Evolutionary conservation across 139 green algal genomes (phyloP).

Genomic region (Micromonas commoda): DNA sequence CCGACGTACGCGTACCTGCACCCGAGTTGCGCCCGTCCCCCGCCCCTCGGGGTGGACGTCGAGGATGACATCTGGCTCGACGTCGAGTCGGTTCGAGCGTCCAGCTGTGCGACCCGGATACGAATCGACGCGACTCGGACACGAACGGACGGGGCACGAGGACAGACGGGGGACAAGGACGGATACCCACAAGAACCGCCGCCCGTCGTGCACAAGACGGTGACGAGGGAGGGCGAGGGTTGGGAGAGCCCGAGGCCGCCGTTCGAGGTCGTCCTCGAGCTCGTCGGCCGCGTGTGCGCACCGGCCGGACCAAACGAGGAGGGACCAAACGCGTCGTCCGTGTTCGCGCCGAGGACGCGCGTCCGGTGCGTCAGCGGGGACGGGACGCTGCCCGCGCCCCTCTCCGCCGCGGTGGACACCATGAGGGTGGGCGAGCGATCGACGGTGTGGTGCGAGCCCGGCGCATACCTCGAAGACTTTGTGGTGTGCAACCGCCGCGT

Average conservation of each 20-base stretch:
- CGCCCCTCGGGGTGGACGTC: no score
- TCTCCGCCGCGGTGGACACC: slow-evolving; percentile 47
- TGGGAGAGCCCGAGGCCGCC: slow-evolving; percentile 70
- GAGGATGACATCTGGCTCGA: no score
- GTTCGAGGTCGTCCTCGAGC: slow-evolving; percentile 46
- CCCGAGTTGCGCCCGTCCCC: no score
- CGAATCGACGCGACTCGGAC: no score
- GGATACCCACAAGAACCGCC: no score
- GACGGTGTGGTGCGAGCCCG: slow-evolving; percentile 32
- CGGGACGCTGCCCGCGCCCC: neutral
- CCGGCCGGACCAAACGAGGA: neutral
- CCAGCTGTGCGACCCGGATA: no score
- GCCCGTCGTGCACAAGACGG: no score
- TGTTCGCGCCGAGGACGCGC: neutral
- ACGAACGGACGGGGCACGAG: no score
- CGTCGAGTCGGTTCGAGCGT: no score
- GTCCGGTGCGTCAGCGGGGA: slow-evolving; percentile 9
- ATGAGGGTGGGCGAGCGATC: slow-evolving; percentile 50
- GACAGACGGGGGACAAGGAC: no score
- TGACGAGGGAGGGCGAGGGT: slow-evolving; percentile 38
- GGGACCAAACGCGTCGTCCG: neutral
- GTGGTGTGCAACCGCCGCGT: neutral
- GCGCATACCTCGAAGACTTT: neutral
- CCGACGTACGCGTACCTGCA: neutral
- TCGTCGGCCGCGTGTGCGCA: neutral